Conservation (phyloP, 2,329 filamentous ascomycete species). For the Calonectria crousiana region DNA sequence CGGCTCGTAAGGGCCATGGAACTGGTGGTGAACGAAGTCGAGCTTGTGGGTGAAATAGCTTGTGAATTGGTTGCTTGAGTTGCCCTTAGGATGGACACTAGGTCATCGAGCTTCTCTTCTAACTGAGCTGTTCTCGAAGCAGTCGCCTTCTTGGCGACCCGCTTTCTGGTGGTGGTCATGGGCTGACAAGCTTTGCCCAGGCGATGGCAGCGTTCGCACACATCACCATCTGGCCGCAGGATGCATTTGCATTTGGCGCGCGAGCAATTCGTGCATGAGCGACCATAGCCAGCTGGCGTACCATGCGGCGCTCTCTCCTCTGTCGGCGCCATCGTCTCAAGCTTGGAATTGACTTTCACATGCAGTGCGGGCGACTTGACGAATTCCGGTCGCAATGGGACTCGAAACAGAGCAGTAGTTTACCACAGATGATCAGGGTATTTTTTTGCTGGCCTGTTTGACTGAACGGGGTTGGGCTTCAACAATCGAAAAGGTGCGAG, state of each 20-base stretch:
- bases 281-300: constrained; percentile 55
- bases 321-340: constrained; percentile 39
- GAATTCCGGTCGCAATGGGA: constrained; percentile 32
- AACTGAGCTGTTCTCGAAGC: constrained; percentile 57
- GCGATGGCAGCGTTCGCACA: constrained; percentile 58
- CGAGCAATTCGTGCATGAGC: constrained; percentile 61
- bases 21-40: constrained; percentile 22
- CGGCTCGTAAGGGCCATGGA: constrained; percentile 44
- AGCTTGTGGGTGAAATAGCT: constrained; percentile 15
- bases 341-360: constrained; percentile 6
- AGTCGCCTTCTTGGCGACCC: constrained; percentile 49
- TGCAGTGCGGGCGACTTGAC: constrained; percentile 4
- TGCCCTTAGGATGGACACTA: constrained; percentile 59
- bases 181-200: constrained; percentile 62
- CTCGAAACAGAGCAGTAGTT: constrained; percentile 17
- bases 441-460: constrained; percentile 4
- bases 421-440: constrained; percentile 3
- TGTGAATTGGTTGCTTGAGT: constrained; percentile 40
- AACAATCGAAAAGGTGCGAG: constrained; percentile 1
- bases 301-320: constrained; percentile 34
- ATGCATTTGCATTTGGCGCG: constrained; percentile 64
- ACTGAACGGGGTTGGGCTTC: constrained; percentile 13
- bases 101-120: constrained; percentile 63
- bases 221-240: constrained; percentile 47
- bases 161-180: constrained; percentile 55